These are phyloP conservation scores for Elasticomyces elasticus DNA, from an alignment of 495 filamentous ascomycete species.

Conservation along the genomic window DNA sequence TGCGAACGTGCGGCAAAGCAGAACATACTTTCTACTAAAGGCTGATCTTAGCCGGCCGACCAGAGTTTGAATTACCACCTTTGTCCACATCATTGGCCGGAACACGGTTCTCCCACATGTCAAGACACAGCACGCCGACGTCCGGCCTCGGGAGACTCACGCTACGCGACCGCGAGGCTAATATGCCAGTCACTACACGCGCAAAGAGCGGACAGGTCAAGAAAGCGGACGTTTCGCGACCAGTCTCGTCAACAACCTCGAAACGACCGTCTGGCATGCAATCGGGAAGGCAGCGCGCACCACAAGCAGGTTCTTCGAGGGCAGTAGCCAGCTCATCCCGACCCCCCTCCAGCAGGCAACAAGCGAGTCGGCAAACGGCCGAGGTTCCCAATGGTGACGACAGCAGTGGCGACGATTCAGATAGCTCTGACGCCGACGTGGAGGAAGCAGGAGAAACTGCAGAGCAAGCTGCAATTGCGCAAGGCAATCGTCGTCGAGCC, in stretches of 20 bases:
- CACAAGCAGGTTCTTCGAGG: not conserved
- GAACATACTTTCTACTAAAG: not conserved
- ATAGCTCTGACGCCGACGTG: not conserved
- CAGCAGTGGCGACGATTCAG: not conserved
- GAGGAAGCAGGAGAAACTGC: not conserved
- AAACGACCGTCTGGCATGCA: not conserved
- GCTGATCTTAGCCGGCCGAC: not conserved
- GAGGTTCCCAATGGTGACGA: not conserved
- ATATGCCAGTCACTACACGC: constrained; percentile 4
- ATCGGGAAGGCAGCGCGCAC: not conserved
- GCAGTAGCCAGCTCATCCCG: not conserved
- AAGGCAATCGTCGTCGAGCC: not conserved
- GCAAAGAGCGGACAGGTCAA: not conserved
- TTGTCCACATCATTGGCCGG: not conserved
- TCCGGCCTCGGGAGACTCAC: not conserved
- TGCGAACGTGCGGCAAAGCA: not conserved
- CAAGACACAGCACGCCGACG: constrained; percentile 3
- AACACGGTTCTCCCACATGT: not conserved
- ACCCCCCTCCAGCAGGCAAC: not conserved
- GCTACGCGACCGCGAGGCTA: not conserved
- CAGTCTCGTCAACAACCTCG: not conserved
- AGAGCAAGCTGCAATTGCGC: not conserved
- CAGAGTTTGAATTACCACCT: not conserved
- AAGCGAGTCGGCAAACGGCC: not conserved
- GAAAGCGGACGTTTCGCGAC: not conserved